These are phyloP conservation scores for Staphylotrichum longicolle DNA, from an alignment of 495 filamentous ascomycete genomes.

Conservation along the genomic window DNA sequence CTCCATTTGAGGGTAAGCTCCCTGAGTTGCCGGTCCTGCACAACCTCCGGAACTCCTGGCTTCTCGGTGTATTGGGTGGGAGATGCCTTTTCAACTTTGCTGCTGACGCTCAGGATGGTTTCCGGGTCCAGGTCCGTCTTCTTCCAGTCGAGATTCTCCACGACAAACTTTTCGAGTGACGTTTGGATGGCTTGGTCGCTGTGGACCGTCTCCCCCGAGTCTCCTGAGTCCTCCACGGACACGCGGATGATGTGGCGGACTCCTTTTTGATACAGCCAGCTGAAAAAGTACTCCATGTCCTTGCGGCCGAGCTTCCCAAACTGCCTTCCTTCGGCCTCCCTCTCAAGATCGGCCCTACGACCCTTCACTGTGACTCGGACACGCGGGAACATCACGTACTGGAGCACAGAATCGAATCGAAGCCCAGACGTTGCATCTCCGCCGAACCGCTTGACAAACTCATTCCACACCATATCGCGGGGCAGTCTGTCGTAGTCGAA, in stretches of 20 bases:
- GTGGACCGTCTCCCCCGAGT: neutral
- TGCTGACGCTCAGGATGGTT: neutral
- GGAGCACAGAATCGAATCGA: neutral
- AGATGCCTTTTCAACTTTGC: neutral
- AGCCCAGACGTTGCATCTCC: neutral
- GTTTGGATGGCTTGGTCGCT: neutral
- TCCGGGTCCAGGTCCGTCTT: neutral
- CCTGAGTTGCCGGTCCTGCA: neutral
- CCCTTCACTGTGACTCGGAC: neutral
- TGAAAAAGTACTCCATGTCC: neutral
- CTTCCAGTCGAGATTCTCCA: neutral
- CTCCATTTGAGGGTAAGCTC: neutral
- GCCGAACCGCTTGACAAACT: neutral
- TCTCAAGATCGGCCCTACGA: neutral
- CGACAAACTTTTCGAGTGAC: neutral
- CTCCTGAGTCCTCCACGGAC: neutral
- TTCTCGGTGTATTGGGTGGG: neutral
- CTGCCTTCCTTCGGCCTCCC: neutral
- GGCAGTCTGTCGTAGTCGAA: neutral
- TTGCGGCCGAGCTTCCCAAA: neutral
- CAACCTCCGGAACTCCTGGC: neutral
- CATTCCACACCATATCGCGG: neutral
- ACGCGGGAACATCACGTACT: neutral
- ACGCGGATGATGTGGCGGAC: neutral
- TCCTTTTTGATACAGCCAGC: neutral